These are phyloP conservation scores for Spathaspora sp. DNA, from an alignment of 1,139 yeast species.

Conservation along the genomic window DNA sequence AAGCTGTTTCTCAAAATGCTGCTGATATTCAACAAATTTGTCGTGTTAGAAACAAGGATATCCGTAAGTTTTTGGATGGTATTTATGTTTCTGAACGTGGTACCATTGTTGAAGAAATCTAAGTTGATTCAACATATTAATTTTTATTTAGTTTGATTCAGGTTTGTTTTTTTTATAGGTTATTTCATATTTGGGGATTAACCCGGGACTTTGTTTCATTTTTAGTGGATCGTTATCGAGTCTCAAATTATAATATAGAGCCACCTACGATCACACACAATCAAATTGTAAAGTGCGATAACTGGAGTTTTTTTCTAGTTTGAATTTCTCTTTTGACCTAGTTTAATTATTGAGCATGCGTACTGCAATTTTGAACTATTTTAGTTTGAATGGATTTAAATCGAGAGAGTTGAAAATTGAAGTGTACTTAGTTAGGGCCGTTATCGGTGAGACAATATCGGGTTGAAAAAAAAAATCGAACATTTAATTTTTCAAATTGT, in stretches of 20 bases:
- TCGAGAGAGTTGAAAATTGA: neutral
- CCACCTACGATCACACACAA: slow-evolving; percentile 61
- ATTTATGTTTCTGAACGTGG: slow-evolving; percentile 98
- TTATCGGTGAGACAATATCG: neutral
- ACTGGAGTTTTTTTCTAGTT: neutral
- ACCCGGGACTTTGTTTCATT: slow-evolving; percentile 31
- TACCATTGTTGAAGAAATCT: slow-evolving; percentile 67
- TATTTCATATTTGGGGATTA: slow-evolving; percentile 28
- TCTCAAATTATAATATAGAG: slow-evolving; percentile 49
- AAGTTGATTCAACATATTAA: slow-evolving; percentile 17
- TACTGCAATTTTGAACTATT: neutral
- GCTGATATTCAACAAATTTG: slow-evolving; percentile 98
- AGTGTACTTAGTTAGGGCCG: neutral
- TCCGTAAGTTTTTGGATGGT: slow-evolving; percentile 99
- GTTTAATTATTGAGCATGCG: too few species aligned
- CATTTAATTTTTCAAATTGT: neutral
- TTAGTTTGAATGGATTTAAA: neutral
- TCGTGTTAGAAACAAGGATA: slow-evolving; percentile 99
- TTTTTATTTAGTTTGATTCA: slow-evolving; percentile 25
- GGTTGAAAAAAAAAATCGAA: neutral
- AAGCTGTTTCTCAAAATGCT: slow-evolving; percentile 96
- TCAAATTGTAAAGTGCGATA: slow-evolving; percentile 8
- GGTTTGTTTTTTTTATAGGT: slow-evolving; percentile 7
- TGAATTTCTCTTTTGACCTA: neutral
- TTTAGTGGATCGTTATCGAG: slow-evolving; percentile 51